Evolutionary conservation across 1,139 yeast species (phyloP), one percentile per base, ranked within the genome.

Genomic region (Wickerhamiella pararugosa): DNA sequence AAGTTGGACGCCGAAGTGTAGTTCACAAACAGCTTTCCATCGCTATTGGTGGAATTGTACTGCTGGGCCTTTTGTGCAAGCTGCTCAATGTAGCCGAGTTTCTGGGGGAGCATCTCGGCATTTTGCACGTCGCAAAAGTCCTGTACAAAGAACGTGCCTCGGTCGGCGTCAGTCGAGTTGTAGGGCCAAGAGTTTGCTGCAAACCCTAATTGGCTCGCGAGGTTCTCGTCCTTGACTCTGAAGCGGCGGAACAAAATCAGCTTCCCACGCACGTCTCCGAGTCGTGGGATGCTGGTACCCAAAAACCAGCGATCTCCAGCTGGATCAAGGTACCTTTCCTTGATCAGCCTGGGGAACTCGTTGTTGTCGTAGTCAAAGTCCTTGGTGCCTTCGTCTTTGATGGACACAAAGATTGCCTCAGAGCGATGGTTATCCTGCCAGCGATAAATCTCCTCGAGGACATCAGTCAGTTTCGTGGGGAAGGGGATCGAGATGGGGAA

Each of bases 1-100:
- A 79, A 77, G 60, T 78, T 79, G 37, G 87, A 70, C 27, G 81
- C 92, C 2, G 86, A 73, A 47, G 84, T 75, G 58, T 78, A 81
- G 62, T 80, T 81, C 50, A 81, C 60, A 53, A 74, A 79, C 50
- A 80, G 63, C 60, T 78, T 79, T 11, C 54, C 47, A 9, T 45
- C 42, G 32, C 59, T 30, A 5, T 47, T 45, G 11, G 47, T 43
- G 43, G 62, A 55, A 55, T 72, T 71, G 61, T 73, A 72, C 29
- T 69, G 65, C 34, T 56, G 59, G 2, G 92, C 81, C 45, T 67
- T 67, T 41, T 68, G 59, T 41, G 78, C 64, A 55, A 77, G 70
- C 34, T 71, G 66, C 54, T 71, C 73, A 50, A 80, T 75, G 53
- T 72, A 75, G 9, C 61, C 62, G 25, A 73, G 67, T 58, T 81